A percentile compares a stretch with the other conserved stretches of the same genome.
Conservation (phyloP, 345 rosid genomes). For the Syzygium grande region DNA sequence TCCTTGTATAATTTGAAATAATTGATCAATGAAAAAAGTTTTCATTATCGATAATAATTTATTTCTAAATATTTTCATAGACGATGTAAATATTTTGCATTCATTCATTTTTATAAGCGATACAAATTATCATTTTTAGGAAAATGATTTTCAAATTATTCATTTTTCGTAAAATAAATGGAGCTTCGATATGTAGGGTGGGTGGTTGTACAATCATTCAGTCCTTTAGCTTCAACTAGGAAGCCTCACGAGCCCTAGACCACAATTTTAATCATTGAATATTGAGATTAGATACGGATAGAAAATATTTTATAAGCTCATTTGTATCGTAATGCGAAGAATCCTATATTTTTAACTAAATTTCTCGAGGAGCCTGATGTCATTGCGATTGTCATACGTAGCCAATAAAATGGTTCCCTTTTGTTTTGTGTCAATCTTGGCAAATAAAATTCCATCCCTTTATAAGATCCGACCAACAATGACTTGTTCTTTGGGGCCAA, state of each 20-base stretch:
- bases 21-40: not conserved
- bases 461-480: constrained; percentile 15
- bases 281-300: not conserved
- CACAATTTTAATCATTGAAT: not conserved
- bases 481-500: constrained; percentile 4
- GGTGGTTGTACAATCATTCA: not conserved
- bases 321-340: not conserved
- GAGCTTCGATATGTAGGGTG: not conserved
- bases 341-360: not conserved
- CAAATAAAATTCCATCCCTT: not conserved
- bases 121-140: not conserved
- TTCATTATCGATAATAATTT: not conserved
- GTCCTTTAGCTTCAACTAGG: not conserved
- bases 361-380: not conserved
- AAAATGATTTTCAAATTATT: not conserved
- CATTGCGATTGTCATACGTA: not conserved
- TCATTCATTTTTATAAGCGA: not conserved
- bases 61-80: not conserved
- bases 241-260: not conserved
- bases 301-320: not conserved
- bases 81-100: not conserved
- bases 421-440: not conserved
- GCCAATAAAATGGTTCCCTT: constrained; percentile 9
- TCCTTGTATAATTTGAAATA: not conserved
- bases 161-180: not conserved